phyloP scores from a whole-genome alignment of 192 early-diverging fungal species.

The Backusella parvicylindrica region DNA sequence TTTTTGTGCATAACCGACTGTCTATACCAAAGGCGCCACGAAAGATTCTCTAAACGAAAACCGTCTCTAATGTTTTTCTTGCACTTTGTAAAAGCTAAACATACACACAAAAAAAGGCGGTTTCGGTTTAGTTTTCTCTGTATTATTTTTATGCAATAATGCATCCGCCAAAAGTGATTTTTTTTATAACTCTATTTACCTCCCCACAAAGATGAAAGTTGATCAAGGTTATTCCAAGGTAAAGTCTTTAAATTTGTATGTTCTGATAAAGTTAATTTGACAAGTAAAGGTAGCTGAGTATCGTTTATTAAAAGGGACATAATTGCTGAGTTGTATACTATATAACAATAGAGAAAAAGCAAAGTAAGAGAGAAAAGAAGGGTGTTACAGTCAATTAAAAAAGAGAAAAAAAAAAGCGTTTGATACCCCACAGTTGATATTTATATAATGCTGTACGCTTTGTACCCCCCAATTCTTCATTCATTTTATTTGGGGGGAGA shows the following conservation, averaged over 20 bases:
- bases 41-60: conserved; percentile 30
- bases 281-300: background rate
- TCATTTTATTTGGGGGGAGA: background rate
- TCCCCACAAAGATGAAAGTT: conserved; percentile 6
- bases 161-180: background rate
- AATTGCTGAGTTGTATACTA: background rate
- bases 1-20: conserved; percentile 15
- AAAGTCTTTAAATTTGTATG: background rate
- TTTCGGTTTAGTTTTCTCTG: background rate
- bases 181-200: background rate
- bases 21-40: conserved; percentile 36
- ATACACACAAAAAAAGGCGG: background rate
- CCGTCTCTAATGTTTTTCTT: conserved; percentile 25
- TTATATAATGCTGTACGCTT: background rate
- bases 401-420: background rate
- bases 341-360: background rate
- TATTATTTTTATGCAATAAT: background rate
- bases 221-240: conserved; percentile 13
- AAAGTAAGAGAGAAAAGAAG: background rate
- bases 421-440: background rate
- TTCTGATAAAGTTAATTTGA: conserved; percentile 3
- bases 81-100: conserved; percentile 28
- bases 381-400: background rate
- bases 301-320: conserved; percentile 5
- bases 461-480: background rate